These are phyloP conservation scores for Spatholobus suberectus DNA, from an alignment of 306 rosid genomes.

Conservation along the genomic window DNA sequence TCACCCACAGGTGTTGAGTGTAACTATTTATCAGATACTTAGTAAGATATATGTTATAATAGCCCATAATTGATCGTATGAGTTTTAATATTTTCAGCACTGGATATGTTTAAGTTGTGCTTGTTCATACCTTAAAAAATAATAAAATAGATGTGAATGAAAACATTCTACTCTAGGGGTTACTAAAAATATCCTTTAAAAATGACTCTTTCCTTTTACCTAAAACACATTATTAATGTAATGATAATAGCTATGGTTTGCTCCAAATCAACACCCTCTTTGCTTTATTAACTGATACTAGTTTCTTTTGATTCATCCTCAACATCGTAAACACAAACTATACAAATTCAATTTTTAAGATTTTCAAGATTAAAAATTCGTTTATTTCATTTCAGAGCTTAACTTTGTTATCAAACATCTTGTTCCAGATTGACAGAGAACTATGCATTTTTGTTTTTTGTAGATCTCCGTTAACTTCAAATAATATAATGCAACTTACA, in stretches of 20 bases:
- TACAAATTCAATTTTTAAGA: conserved; percentile 15
- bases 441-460: background rate
- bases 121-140: background rate
- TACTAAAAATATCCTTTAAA: background rate
- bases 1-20: background rate
- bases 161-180: background rate
- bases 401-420: conserved; percentile 13
- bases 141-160: background rate
- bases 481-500: conserved; percentile 60
- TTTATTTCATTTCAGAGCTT: background rate
- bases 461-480: conserved; percentile 23
- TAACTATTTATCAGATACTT: conserved; percentile 7
- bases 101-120: background rate
- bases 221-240: background rate
- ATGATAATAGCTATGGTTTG: background rate
- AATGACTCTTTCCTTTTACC: background rate
- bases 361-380: conserved; percentile 8
- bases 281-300: conserved; percentile 24
- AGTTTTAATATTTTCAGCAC: background rate
- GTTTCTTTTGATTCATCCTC: conserved; percentile 9
- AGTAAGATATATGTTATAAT: conserved; percentile 6
- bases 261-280: background rate
- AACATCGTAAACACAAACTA: conserved; percentile 14
- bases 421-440: conserved; percentile 15
- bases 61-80: background rate